Conservation (phyloP, 2,329 filamentous ascomycete species). For the Ophiostoma novo-ulmi region DNA sequence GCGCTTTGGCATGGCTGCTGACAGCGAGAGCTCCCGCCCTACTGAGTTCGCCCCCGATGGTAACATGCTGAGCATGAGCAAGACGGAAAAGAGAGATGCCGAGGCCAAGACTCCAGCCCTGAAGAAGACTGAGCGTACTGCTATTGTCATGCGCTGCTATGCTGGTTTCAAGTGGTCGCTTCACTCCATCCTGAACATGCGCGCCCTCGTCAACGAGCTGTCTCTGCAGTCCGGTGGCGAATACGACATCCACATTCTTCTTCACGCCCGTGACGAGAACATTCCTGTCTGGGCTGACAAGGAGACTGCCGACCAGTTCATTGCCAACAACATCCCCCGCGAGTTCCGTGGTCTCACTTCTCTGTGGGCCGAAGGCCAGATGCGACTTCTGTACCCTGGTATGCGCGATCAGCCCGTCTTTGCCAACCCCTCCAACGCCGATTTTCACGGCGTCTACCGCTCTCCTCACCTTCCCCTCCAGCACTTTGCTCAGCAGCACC, state of each 20-base stretch:
- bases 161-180: slow-evolving; percentile 72
- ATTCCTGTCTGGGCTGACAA: slow-evolving; percentile 78
- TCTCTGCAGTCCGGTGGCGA: slow-evolving; percentile 73
- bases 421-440: slow-evolving; percentile 50
- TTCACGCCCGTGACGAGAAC: slow-evolving; percentile 77
- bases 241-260: slow-evolving; percentile 75
- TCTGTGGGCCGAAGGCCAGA: slow-evolving; percentile 79
- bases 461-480: slow-evolving; percentile 59
- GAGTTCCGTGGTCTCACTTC: slow-evolving; percentile 78
- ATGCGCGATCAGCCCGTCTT: slow-evolving; percentile 63
- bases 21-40: slow-evolving; percentile 11
- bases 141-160: slow-evolving; percentile 76
- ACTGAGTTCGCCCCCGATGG: slow-evolving; percentile 16
- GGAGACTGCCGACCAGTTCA: slow-evolving; percentile 63
- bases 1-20: slow-evolving; percentile 44
- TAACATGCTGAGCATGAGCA: slow-evolving; percentile 19
- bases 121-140: slow-evolving; percentile 56
- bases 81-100: slow-evolving; percentile 1
- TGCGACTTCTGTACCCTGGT: slow-evolving; percentile 69
- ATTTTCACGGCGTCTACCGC: slow-evolving; percentile 65
- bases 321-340: slow-evolving; percentile 61
- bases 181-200: slow-evolving; percentile 73
- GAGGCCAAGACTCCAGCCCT: slow-evolving; percentile 20
- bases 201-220: slow-evolving; percentile 74
- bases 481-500: slow-evolving; percentile 58